Evolutionary conservation across 1,139 yeast species (phyloP).

Genomic region (Kazachstania sp.): DNA sequence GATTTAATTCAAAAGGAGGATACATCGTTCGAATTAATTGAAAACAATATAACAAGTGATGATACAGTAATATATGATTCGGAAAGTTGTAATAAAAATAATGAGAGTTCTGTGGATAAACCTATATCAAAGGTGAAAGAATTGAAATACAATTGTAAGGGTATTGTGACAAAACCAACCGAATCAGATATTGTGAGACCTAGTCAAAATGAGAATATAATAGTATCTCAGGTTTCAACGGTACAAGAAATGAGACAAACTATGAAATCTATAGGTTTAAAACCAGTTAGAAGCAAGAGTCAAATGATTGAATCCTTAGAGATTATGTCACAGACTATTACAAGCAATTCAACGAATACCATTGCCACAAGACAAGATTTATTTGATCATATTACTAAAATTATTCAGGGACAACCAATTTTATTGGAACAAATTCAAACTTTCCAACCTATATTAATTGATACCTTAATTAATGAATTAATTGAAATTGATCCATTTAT

Average conservation of each 20-base stretch:
- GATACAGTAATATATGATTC: background rate
- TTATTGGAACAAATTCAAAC: constrained; percentile 24
- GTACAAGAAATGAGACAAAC: constrained; percentile 21
- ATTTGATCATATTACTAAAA: constrained; percentile 16
- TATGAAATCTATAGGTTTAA: constrained; percentile 23
- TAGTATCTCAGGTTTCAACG: constrained; percentile 13
- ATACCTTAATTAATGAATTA: constrained; percentile 16
- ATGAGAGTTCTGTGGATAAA: background rate
- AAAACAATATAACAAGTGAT: background rate
- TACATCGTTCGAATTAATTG: background rate
- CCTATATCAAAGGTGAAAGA: background rate
- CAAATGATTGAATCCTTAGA: constrained; percentile 24
- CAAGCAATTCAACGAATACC: background rate
- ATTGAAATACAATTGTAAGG: background rate
- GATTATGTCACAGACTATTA: constrained; percentile 21
- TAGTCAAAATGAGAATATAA: constrained; percentile 4
- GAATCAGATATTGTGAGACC: background rate
- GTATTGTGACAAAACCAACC: too few relatives aligned
- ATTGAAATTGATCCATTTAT: constrained; percentile 22
- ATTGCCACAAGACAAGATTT: constrained; percentile 12
- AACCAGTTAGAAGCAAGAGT: constrained; percentile 21
- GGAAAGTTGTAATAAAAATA: background rate
- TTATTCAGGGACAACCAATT: constrained; percentile 15
- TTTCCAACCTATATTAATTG: constrained; percentile 23
- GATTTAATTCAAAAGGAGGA: background rate